Base-by-base conservation (phyloP, 202 grass and related monocot species). In the Eragrostis tef region DNA sequence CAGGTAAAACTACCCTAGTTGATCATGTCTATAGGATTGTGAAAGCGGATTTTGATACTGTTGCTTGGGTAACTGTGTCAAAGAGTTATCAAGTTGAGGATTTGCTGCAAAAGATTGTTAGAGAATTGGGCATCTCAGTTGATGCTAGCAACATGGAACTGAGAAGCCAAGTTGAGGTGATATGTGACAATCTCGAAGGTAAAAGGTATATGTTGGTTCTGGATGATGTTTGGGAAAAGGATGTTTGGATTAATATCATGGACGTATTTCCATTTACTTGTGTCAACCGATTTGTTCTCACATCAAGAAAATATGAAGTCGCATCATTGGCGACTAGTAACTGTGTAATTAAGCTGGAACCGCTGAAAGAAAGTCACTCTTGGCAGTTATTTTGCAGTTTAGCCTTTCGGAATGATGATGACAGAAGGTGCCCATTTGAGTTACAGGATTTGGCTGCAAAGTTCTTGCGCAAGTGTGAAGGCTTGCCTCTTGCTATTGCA, bases 1-100 rank as follows among this genome's bases (percentile, higher is more conserved):
- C 52, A 1, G 86, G 81, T 20, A 88, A 88, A 62, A 86, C 88
- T 2, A 77, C 74, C 1, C 48, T 90, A 58, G 83, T 86, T 75
- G 7, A 69, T 20, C 15, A 79, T 62, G 67, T 79, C 6, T 90
- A 86, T 70, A 79, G 57, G 0, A 62, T 3, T 7, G 17, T 82
- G 0, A 83, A 78, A 21, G 0, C 0, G 13, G 16, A 16, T 0
- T 90, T 90, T 41, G 51, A 62, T 25, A 2, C 1, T 20, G 19
- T 39, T 60, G 83, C 25, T 1, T 86, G 83, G 83, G 63, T 90
- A 45, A 49, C 39, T 22, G 73, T 90, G 16, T 79, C 83, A 15
- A 75, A 69, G 36, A 74, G 1, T 7, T 86, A 62, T 11, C 6
- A 46, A 6, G 16, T 58, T 17, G 31, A 83, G 4, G 16, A 86